A percentile compares a stretch with the other conserved stretches of the same genome.
Evolutionary conservation across 805 yeast species (phyloP).

Genomic region (Pichia occidentalis): DNA sequence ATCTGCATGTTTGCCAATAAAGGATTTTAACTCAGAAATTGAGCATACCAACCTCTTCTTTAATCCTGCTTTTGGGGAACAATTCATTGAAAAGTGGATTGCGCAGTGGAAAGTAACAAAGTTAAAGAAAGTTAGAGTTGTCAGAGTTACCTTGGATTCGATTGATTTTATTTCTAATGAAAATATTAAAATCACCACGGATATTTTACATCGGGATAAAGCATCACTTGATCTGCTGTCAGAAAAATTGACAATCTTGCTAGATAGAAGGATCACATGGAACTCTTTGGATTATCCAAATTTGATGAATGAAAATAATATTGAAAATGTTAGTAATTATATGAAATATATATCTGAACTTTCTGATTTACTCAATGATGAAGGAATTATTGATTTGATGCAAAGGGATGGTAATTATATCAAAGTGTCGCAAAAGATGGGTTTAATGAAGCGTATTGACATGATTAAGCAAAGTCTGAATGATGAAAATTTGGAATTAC

Average conservation of each 20-base stretch:
- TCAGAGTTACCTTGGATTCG: conserved; percentile 34
- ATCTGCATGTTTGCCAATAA: conserved; percentile 33
- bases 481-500: conserved; percentile 79
- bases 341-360: conserved; percentile 23
- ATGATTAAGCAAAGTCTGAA: conserved; percentile 58
- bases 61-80: conserved; percentile 22
- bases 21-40: conserved; percentile 2
- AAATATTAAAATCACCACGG: conserved; percentile 21
- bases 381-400: conserved; percentile 15
- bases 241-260: not conserved
- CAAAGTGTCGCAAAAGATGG: conserved; percentile 37
- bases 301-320: conserved; percentile 30
- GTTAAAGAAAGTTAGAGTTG: conserved; percentile 15
- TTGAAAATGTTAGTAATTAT: conserved; percentile 35
- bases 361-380: conserved; percentile 25
- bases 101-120: conserved; percentile 23
- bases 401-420: conserved; percentile 16
- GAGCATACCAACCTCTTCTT: conserved; percentile 19
- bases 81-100: conserved; percentile 33
- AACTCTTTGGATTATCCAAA: conserved; percentile 37
- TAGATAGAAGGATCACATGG: conserved; percentile 32
- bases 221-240: conserved; percentile 1
- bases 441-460: conserved; percentile 45
- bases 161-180: conserved; percentile 41
- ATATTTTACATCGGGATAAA: conserved; percentile 4